Evolutionary conservation across 73 alveolate genomes (phyloP), one percentile per base, ranked within the genome.

Genomic region (Tetrahymena elliotti): DNA sequence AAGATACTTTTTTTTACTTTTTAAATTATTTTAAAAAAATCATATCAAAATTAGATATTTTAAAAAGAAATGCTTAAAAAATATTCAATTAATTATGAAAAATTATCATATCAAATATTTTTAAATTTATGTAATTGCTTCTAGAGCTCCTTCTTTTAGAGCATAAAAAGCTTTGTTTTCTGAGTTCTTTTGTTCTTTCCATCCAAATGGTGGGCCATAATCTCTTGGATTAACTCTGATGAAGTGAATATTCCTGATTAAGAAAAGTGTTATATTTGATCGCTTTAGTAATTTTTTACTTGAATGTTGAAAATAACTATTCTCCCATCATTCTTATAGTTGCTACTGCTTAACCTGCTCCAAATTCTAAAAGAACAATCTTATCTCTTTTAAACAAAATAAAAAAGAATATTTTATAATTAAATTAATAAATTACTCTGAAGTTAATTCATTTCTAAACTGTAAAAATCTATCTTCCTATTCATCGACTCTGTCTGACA

Each of bases 301-400:
- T 68, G 6, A 22, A 27, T 68, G 12, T 68, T 68, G 3, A 68
- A 36, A 93, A 93, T 54, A 84, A 82, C 24, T 53, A 3, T 94
- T 97, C 99, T 31, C 98, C 96, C 37, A 41, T 83, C 22, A 88
- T 11, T 39, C 98, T 53, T 68, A 97, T 95, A 38, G 98, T 93
- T 92, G 97, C 97, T 5, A 95, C 93, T 22, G 96, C 97, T 24
- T 97, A 92, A 0, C 99, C 99, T 7, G 98, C 98, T 33, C 98
- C 99, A 35, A 97, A 38, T 94, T 97, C 99, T n/a, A 97, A 24
- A 5, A 96, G 92, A 15, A 94, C 53, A 20, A 95, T 52, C 53
- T 38, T 93, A 33, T 47, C 36, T 27, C 84, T 27, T 39, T 52
- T 33, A 2, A 31, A 15, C 22, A 36, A 39, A 1, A 24, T 33